phyloP scores from a whole-genome alignment of 1,139 yeast species.

The Barnettozyma hawaiiensis region DNA sequence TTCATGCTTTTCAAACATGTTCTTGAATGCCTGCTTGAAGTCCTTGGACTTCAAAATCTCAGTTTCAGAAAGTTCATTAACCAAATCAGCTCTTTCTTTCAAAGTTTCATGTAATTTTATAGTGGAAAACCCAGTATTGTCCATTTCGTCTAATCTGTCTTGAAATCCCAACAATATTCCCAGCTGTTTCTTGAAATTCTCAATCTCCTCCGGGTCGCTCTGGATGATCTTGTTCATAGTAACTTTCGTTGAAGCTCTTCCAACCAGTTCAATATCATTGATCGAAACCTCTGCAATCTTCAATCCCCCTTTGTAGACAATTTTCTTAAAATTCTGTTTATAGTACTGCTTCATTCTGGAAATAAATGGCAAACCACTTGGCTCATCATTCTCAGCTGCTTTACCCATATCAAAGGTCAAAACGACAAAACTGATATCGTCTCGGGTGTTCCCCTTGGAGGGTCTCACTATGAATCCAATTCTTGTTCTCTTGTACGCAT shows the following conservation, averaged over 20 bases:
- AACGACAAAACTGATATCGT: conserved; percentile 28
- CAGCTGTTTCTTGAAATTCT: conserved; percentile 40
- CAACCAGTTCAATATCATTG: conserved; percentile 44
- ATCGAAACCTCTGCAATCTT: conserved; percentile 40
- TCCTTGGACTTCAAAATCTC: conserved; percentile 33
- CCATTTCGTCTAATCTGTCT: conserved; percentile 41
- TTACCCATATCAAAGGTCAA: conserved; percentile 43
- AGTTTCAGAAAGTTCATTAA: conserved; percentile 33
- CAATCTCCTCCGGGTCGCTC: conserved; percentile 38
- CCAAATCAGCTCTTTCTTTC: conserved; percentile 39
- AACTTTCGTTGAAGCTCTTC: conserved; percentile 40
- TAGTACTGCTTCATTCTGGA: conserved; percentile 34
- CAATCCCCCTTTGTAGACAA: conserved; percentile 33
- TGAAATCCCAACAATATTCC: conserved; percentile 37
- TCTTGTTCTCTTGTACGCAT: conserved; percentile 36
- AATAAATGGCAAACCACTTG: conserved; percentile 49
- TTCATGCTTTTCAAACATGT: conserved; percentile 41
- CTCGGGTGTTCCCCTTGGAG: conserved; percentile 28
- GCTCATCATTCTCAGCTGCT: conserved; percentile 24
- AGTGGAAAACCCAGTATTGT: conserved; percentile 41
- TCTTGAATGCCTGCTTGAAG: conserved; percentile 45
- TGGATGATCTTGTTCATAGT: conserved; percentile 40
- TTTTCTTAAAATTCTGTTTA: conserved; percentile 28
- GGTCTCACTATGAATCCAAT: conserved; percentile 52
- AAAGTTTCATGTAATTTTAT: conserved; percentile 49